A percentile compares a stretch with the other conserved stretches of the same genome.
Conservation (phyloP, 2,329 filamentous ascomycete species). For the Sphaerostilbella broomeana region DNA sequence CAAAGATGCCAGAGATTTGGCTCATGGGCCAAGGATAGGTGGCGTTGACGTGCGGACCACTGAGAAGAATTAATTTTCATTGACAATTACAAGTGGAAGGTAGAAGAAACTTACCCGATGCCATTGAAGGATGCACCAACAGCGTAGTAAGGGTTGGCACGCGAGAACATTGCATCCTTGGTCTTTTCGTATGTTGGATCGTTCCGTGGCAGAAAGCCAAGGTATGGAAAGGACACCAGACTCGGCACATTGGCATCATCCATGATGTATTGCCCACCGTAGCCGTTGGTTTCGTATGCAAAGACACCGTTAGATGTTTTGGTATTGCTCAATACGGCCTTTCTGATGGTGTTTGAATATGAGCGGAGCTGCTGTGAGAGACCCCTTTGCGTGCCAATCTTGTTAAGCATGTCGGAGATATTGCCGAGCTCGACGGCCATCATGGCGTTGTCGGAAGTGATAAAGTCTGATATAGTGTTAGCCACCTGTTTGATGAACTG, state of each 20-base stretch:
- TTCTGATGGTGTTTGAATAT: constrained; percentile 53
- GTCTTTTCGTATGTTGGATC: constrained; percentile 72
- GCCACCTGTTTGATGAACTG: neutral
- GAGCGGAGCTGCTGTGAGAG: constrained; percentile 41
- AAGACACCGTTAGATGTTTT: constrained; percentile 52
- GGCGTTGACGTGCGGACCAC: constrained; percentile 59
- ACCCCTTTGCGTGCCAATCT: constrained; percentile 62
- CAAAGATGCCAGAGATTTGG: constrained; percentile 46
- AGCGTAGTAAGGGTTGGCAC: constrained; percentile 69
- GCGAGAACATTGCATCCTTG: constrained; percentile 66
- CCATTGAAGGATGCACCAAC: constrained; percentile 20
- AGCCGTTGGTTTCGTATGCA: constrained; percentile 72
- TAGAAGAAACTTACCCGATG: constrained; percentile 19
- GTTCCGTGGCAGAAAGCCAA: constrained; percentile 51
- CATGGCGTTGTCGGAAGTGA: constrained; percentile 31
- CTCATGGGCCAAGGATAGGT: constrained; percentile 53
- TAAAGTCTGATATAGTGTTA: constrained; percentile 35
- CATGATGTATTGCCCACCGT: constrained; percentile 40
- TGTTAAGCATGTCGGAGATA: constrained; percentile 56
- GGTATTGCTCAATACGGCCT: constrained; percentile 56
- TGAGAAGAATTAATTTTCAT: constrained; percentile 1
- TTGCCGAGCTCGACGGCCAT: constrained; percentile 47
- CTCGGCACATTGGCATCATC: constrained; percentile 67
- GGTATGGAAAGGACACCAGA: constrained; percentile 57
- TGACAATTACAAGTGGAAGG: neutral